These are phyloP conservation scores for Yamadazyma dendronema DNA, from an alignment of 1,139 yeast genomes.

Conservation along the genomic window DNA sequence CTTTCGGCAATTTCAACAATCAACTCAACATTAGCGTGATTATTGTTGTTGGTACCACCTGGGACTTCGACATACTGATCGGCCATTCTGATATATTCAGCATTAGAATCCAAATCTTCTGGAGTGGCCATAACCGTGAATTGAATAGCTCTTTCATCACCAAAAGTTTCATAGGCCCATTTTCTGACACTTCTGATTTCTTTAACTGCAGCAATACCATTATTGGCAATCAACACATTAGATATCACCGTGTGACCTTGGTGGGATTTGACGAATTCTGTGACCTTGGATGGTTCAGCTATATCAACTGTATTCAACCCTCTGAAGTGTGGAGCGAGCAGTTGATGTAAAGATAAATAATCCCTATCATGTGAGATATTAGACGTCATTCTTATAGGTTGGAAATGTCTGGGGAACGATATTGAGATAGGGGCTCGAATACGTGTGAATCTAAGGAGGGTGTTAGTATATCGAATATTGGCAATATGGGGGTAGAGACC, in stretches of 20 bases:
- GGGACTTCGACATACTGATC: constrained; percentile 98
- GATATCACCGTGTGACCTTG: constrained; percentile 96
- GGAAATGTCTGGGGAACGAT: too few species aligned
- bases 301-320: constrained; percentile 74
- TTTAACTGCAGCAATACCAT: constrained; percentile 98
- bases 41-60: constrained; percentile 97
- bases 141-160: constrained; percentile 88
- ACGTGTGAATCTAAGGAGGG: constrained; percentile 1
- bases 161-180: constrained; percentile 99
- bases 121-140: constrained; percentile 99
- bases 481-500: background rate
- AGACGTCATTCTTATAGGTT: background rate
- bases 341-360: constrained; percentile 30
- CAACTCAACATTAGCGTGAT: constrained; percentile 95
- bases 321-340: constrained; percentile 67
- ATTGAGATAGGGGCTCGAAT: background rate
- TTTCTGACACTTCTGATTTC: constrained; percentile 95
- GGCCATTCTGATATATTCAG: constrained; percentile 98
- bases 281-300: constrained; percentile 74
- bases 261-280: constrained; percentile 79
- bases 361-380: too few species aligned
- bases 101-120: constrained; percentile 93
- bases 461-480: background rate
- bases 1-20: constrained; percentile 97
- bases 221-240: constrained; percentile 88